A percentile compares a stretch with the other conserved stretches of the same genome.
Conservation (phyloP, 306 rosid genomes). For the Trichosanthes truncata region DNA sequence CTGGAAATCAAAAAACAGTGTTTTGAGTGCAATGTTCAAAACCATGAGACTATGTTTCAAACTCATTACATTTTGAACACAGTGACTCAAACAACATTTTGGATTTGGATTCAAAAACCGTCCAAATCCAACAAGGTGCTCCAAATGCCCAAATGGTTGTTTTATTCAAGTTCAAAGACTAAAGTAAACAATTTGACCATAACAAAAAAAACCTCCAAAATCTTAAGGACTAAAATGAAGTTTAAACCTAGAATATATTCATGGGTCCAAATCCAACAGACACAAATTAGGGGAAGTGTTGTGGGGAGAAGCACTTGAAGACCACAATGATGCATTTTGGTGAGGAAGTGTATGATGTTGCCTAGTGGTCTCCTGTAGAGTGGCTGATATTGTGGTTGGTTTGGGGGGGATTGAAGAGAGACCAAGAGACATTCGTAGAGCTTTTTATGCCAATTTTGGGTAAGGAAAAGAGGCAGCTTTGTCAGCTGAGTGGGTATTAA, state of each 20-base stretch:
- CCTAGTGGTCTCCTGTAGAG: neutral
- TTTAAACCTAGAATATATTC: neutral
- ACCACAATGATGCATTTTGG: slow-evolving; percentile 1
- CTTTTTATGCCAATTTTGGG: slow-evolving; percentile 17
- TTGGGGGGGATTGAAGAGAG: slow-evolving; percentile 5
- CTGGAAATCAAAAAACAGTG: too few species aligned
- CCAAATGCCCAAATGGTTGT: too few species aligned
- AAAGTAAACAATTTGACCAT: too few species aligned
- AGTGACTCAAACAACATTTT: too few species aligned
- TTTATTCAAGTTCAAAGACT: too few species aligned
- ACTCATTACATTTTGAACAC: too few species aligned
- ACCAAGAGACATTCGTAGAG: slow-evolving; percentile 5
- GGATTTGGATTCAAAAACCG: too few species aligned
- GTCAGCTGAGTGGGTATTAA: slow-evolving; percentile 18
- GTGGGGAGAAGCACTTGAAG: neutral
- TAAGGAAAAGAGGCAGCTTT: slow-evolving; percentile 11
- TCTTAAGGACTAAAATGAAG: neutral
- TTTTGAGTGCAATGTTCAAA: too few species aligned
- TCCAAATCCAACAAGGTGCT: too few species aligned
- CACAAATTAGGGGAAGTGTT: neutral
- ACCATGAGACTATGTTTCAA: too few species aligned
- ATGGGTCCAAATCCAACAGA: neutral
- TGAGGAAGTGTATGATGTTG: neutral
- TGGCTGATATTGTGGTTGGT: neutral
- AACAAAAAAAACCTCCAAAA: too few species aligned